These are phyloP conservation scores for Phyllosticta capitalensis DNA, from an alignment of 2,329 filamentous ascomycete genomes.

Conservation along the genomic window DNA sequence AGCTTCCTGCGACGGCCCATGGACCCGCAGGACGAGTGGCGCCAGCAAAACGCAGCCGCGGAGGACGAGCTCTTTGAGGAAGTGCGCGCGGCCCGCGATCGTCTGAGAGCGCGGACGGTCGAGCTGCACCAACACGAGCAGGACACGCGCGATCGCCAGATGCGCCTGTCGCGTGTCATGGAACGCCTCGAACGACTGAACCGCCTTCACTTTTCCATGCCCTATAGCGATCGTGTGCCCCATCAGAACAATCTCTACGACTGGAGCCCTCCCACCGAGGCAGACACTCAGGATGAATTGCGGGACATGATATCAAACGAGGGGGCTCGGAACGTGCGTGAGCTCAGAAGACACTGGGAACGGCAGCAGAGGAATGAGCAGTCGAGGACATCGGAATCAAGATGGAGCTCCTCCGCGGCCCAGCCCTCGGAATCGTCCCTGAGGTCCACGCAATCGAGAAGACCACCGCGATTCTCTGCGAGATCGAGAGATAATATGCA, in stretches of 20 bases:
- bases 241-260: constrained; percentile 48
- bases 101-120: constrained; percentile 13
- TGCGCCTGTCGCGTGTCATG: constrained; percentile 37
- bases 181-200: constrained; percentile 29
- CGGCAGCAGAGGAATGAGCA: neutral
- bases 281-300: constrained; percentile 27
- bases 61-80: constrained; percentile 11
- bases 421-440: constrained; percentile 25
- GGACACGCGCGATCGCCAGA: constrained; percentile 24
- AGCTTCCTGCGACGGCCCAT: constrained; percentile 39
- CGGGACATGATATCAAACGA: constrained; percentile 22
- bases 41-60: constrained; percentile 19
- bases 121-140: constrained; percentile 26
- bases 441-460: constrained; percentile 31
- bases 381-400: constrained; percentile 15
- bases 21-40: constrained; percentile 27
- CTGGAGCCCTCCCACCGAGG: constrained; percentile 44
- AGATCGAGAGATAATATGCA: constrained; percentile 29
- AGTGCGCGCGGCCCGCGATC: constrained; percentile 10
- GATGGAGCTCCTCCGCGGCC: constrained; percentile 17
- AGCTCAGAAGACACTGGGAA: neutral
- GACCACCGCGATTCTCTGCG: constrained; percentile 30
- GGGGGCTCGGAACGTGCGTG: neutral
- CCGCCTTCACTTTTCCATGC: constrained; percentile 34
- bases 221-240: constrained; percentile 47